Base-by-base conservation (phyloP, 2,329 filamentous ascomycete genomes). In the Cladosporium halotolerans region DNA sequence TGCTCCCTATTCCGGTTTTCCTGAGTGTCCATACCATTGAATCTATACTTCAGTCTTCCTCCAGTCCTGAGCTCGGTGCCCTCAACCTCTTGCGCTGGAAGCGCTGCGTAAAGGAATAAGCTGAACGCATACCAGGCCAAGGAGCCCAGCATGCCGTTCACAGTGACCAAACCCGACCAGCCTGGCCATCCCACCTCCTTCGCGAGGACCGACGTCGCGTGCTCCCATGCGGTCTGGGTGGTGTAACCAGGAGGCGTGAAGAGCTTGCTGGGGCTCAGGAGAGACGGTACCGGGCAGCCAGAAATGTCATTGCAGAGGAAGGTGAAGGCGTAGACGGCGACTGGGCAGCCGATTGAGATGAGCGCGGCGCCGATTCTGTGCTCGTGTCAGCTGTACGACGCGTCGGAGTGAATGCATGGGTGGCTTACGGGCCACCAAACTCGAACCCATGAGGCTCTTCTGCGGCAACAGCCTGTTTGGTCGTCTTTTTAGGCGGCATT, bases 301-400 rank as follows among this genome's bases (percentile, higher is more conserved):
- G 89, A 86, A 58, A 95, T 76, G 69, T 97, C 91, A 73, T 96
- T 97, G 79, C 92, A 96, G 63, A 86, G 76, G 67, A 96, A 95
- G 44, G 84, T 79, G 66, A 92, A 85, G 62, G 84, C 68, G 72
- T 93, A 95, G 62, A 89, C 81, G 59, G 91, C 78, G 40, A 90
- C 56, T 0, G 92, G 92, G 1, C 96, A 82, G 53, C 85, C 84
- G 63, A 95, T 85, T 7, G 87, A 87, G 65, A 97, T 88, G 57
- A 74, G 79, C 56, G 85, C 81, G 34, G 88, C 89, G 53, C 90
- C 91, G 40, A 85, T 76, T 52, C 90, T 95, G 59, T 31, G n/a
- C 9, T 3, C 1, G 31, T 41, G 47, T 55, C n/a, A 50, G 41
- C 32, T 7, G 40, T 36, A 33, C 48, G 38, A 54, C 34, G n/a